phyloP scores from a whole-genome alignment of 345 rosid species.

The Capsella bursapastoris region DNA sequence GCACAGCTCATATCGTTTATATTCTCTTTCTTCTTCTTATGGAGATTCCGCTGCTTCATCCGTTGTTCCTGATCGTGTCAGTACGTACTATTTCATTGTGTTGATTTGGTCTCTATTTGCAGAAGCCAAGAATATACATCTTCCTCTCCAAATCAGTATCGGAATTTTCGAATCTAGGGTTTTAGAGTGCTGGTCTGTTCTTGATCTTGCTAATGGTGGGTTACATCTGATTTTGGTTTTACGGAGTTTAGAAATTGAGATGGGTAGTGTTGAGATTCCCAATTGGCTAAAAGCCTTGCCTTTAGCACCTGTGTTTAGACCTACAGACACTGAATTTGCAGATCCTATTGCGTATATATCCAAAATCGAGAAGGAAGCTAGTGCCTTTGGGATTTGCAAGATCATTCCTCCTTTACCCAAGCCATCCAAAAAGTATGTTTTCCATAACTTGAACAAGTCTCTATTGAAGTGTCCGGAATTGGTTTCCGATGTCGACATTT shows the following conservation, averaged over 20 bases:
- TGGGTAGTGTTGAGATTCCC: conserved; percentile 92
- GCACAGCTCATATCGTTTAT: conserved; percentile 52
- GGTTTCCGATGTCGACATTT: conserved; percentile 51
- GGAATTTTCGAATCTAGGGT: conserved; percentile 54
- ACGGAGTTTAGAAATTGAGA: conserved; percentile 37
- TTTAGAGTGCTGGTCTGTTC: conserved; percentile 23
- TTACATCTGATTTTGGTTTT: conserved; percentile 12
- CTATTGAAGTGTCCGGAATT: conserved; percentile 78
- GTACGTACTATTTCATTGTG: conserved; percentile 3
- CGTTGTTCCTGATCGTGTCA: not conserved
- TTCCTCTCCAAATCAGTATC: not conserved
- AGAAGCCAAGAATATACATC: not conserved
- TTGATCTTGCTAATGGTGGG: conserved; percentile 16
- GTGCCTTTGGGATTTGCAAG: conserved; percentile 96
- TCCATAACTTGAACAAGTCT: conserved; percentile 78
- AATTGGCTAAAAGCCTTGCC: conserved; percentile 89
- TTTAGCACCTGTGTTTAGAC: conserved; percentile 87
- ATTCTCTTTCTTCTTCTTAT: not conserved
- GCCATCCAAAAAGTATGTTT: conserved; percentile 88
- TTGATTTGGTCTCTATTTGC: conserved; percentile 31
- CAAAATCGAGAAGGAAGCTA: conserved; percentile 92
- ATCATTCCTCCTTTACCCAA: conserved; percentile 93
- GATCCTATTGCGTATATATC: conserved; percentile 99
- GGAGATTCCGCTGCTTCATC: not conserved
- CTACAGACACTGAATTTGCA: conserved; percentile 97